Percentiles rank a stretch among this genome's conserved stretches.
phyloP scores from a whole-genome alignment of 495 filamentous ascomycete species.

The Penicillium verhagenii region DNA sequence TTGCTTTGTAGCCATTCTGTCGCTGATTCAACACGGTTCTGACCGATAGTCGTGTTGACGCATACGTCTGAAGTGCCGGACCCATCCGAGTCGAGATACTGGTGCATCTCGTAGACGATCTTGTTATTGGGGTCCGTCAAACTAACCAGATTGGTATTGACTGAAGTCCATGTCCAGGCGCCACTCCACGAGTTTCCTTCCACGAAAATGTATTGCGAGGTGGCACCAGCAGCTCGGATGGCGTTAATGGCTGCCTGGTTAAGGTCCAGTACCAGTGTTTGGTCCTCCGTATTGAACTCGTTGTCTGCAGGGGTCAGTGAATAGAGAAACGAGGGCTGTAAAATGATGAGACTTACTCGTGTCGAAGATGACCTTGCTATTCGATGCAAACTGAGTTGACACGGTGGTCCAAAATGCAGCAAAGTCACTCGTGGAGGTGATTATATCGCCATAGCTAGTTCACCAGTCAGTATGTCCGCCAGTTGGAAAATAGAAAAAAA shows the following conservation, averaged over 20 bases:
- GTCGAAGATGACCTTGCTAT: conserved; percentile 62
- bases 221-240: conserved; percentile 67
- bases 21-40: conserved; percentile 58
- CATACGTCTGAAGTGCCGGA: conserved; percentile 55
- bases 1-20: conserved; percentile 68
- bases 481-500: background rate
- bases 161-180: conserved; percentile 54
- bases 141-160: conserved; percentile 51
- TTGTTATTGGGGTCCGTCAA: conserved; percentile 62
- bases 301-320: conserved; percentile 58
- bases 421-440: conserved; percentile 60
- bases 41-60: conserved; percentile 60
- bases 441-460: conserved; percentile 57
- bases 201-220: conserved; percentile 68
- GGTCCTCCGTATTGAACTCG: conserved; percentile 71
- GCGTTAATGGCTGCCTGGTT: conserved; percentile 74
- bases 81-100: conserved; percentile 55
- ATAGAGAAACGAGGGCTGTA: background rate
- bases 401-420: conserved; percentile 63
- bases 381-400: conserved; percentile 55
- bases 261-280: conserved; percentile 62
- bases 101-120: conserved; percentile 55
- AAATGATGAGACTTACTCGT: conserved; percentile 29
- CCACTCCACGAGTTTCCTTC: conserved; percentile 71
- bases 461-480: background rate